Conservation (phyloP, 2,329 filamentous ascomycete species). For the Fusarium sp. region DNA sequence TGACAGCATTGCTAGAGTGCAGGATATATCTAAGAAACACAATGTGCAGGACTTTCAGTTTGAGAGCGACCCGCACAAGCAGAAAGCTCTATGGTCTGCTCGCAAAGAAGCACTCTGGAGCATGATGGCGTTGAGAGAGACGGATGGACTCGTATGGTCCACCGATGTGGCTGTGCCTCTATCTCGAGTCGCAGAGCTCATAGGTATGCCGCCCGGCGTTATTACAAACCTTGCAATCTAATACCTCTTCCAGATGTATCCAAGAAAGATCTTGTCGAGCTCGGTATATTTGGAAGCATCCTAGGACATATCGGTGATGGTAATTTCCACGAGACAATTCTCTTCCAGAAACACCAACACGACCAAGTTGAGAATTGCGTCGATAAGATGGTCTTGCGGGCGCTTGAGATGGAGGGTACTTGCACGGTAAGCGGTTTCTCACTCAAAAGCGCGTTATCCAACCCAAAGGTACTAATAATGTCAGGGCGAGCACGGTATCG, state of each 20-base stretch:
- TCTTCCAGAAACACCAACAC: conserved; percentile 83
- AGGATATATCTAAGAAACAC: not conserved
- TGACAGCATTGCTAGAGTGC: conserved; percentile 79
- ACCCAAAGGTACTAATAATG: fast-evolving
- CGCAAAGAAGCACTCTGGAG: conserved; percentile 85
- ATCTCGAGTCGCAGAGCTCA: conserved; percentile 76
- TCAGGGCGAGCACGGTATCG: conserved; percentile 82
- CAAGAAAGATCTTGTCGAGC: conserved; percentile 87
- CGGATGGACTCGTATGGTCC: conserved; percentile 73
- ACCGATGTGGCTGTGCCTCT: conserved; percentile 88
- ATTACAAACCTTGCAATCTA: fast-evolving
- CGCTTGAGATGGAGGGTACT: conserved; percentile 92
- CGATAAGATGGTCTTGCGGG: conserved; percentile 89
- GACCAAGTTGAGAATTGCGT: conserved; percentile 83
- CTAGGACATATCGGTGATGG: conserved; percentile 92
- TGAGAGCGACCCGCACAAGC: conserved; percentile 76
- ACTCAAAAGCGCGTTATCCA: fast-evolving
- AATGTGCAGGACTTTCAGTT: conserved; percentile 60
- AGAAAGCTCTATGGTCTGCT: conserved; percentile 83
- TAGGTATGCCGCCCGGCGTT: conserved; percentile 35
- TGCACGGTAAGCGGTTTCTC: conserved; percentile 65
- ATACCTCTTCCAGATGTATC: conserved; percentile 69
- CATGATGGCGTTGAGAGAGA: conserved; percentile 74
- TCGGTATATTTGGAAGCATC: conserved; percentile 87
- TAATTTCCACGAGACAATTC: conserved; percentile 93